Evolutionary conservation across 768 basidiomycete species (phyloP), one percentile per base, ranked within the genome.

Genomic region (Baorangia bicolor): DNA sequence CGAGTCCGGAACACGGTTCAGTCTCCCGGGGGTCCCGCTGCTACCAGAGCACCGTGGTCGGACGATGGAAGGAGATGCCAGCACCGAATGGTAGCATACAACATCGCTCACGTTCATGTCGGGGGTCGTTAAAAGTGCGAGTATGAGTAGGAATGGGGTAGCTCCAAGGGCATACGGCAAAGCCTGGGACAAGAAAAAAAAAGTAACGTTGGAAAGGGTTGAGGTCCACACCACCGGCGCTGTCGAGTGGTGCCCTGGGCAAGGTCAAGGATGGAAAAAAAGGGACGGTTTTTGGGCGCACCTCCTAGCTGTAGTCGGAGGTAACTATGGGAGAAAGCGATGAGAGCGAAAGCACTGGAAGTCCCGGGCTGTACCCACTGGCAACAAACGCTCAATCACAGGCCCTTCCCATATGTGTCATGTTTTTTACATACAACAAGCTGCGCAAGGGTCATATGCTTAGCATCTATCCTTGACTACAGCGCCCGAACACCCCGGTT

Each of bases 161-260:
- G n/a, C 18, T 18, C 33, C 47, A 39, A 21, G 43, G 16, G 28
- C 48, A 53, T 41, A 48, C 7, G 25, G 21, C 33, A 28, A 27
- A 11, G 40, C 25, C 33, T 30, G 34, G 31, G 20, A 9, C n/a
- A 7, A 12, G 12, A 6, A 13, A 13, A 34, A 14, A 45, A 43
- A 35, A 30, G 4, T 1, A 21, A 35, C 1, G 50, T 51, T 56
- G 51, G 38, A 49, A 60, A 60, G 58, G 51, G 54, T 39, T 28
- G 35, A 16, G 46, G 31, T 30, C 40, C 27, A 38, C 44, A 46
- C 28, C 45, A 21, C 46, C 49, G 20, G 53, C 41, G 37, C 43
- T 61, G 58, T 55, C 46, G 51, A 53, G 39, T 18, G 40, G 50
- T 56, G 46, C 41, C 53, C 48, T 60, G 47, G 35, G 18, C n/a